A percentile compares a stretch with the other conserved stretches of the same genome.
phyloP scores from a whole-genome alignment of 2,329 filamentous ascomycete genomes.

The Colletotrichum destructivum region DNA sequence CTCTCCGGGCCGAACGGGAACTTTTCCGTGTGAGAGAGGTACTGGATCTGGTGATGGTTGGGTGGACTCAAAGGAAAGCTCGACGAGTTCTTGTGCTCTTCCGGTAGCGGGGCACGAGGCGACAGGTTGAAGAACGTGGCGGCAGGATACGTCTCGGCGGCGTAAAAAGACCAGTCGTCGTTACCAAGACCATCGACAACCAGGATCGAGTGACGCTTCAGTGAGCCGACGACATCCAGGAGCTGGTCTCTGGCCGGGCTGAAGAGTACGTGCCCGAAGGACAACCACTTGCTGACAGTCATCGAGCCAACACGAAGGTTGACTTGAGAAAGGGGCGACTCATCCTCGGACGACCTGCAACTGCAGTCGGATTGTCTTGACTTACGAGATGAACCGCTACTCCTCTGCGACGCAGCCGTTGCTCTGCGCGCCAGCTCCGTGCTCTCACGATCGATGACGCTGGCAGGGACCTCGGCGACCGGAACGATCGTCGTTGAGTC shows the following conservation, averaged over 20 bases:
- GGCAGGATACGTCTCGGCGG: conserved; percentile 82
- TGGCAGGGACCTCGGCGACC: conserved; percentile 55
- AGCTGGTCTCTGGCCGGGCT: conserved; percentile 84
- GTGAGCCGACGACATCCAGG: conserved; percentile 63
- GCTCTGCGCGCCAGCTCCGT: conserved; percentile 38
- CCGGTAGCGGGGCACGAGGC: conserved; percentile 66
- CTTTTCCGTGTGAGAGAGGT: conserved; percentile 72
- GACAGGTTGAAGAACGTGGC: conserved; percentile 85
- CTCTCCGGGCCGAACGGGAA: conserved; percentile 84
- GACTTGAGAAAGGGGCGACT: conserved; percentile 77
- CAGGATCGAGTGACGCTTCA: conserved; percentile 76
- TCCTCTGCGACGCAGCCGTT: conserved; percentile 45
- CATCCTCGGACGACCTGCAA: conserved; percentile 67
- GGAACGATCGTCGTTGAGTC: conserved; percentile 62
- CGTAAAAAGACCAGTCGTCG: conserved; percentile 90
- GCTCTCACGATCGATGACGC: conserved; percentile 48
- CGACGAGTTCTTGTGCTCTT: conserved; percentile 59
- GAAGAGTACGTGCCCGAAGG: conserved; percentile 87
- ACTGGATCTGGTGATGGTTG: conserved; percentile 84
- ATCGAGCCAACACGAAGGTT: conserved; percentile 85
- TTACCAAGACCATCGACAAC: conserved; percentile 90
- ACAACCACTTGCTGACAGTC: conserved; percentile 90
- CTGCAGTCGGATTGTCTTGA: conserved; percentile 60
- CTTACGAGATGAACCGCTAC: conserved; percentile 52
- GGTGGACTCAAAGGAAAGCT: conserved; percentile 71